Evolutionary conservation across 345 rosid species (phyloP), one percentile per base, ranked within the genome.

Genomic region (Cardamine resedifolia): DNA sequence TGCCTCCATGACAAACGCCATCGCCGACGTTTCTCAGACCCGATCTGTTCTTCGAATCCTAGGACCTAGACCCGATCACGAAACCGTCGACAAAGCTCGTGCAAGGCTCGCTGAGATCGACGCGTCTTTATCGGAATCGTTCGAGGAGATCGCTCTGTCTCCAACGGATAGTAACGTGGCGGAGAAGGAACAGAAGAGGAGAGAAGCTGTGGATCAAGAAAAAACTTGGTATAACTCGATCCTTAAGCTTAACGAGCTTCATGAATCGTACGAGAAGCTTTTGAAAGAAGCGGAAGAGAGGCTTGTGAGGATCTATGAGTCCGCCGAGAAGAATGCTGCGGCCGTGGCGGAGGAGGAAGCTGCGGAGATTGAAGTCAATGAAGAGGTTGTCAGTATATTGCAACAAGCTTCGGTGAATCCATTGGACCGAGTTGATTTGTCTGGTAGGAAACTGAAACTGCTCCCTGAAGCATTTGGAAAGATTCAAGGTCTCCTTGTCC

Each of bases 1-100:
- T 16, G 86, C 92, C 15, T 80, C 94, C 66, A 90, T 95, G 99
- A 82, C 85, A 48, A 73, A 57, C 70, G 93, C 94, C 14, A 81
- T 91, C 67, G 47, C 85, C 39, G 91, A 90, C 71, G 98, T 95
- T 0, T 65, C 91, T 51, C 94, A 90, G 68, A 88, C 96, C 51
- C 96, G 98, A 48, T 78, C 96, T 49, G 73, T 95, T 20, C 96
- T 95, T 57, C 88, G 71, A 10, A 87, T 88, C 59, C 81, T 95
- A 11, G 99, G 99, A 4, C 92, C 92, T 0, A 88, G 98, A 10
- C 99, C 99, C 23, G 96, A 88, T 76, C 99, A 90, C 78, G 97
- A 91, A 83, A 65, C 92, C 51, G 87, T 95, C 20, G 99, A 95
- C 78, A 66, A 34, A 20, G 96, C 99, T 20, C 89, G 79, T 28